phyloP scores from a whole-genome alignment of 139 green algal species.

The Diplosphaera chodatii region DNA sequence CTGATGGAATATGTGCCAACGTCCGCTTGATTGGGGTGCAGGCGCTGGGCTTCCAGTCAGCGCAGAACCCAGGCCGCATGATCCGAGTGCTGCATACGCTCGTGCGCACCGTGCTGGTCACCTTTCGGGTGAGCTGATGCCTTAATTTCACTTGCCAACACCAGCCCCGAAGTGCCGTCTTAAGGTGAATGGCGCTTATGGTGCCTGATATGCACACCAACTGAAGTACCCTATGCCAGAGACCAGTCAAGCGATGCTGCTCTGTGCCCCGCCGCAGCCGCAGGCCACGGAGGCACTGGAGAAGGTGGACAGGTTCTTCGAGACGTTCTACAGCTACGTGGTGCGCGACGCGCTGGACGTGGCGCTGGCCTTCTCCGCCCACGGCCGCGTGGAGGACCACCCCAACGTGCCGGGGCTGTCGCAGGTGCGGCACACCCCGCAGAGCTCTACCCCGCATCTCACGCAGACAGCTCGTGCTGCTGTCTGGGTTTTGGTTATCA shows the following conservation, averaged over 20 bases:
- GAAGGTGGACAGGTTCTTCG: slow-evolving; percentile 18
- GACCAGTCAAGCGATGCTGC: not conserved
- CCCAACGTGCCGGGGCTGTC: not conserved
- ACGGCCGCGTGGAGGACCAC: slow-evolving; percentile 14
- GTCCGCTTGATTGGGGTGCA: slow-evolving; percentile 12
- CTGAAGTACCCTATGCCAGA: too few species aligned
- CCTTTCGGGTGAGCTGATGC: slow-evolving; percentile 33
- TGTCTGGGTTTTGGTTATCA: too few species aligned
- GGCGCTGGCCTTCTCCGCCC: slow-evolving; percentile 40
- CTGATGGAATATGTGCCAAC: too few species aligned
- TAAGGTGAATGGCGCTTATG: too few species aligned
- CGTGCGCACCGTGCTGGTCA: slow-evolving; percentile 31
- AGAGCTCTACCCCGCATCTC: too few species aligned
- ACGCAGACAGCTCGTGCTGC: too few species aligned
- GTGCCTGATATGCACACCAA: too few species aligned
- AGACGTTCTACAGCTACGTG: slow-evolving; percentile 40
- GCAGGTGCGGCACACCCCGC: not conserved
- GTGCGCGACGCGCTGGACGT: slow-evolving; percentile 49
- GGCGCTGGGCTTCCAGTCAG: slow-evolving; percentile 1
- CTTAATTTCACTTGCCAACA: too few species aligned
- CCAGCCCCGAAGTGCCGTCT: too few species aligned
- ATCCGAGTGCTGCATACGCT: slow-evolving; percentile 56
- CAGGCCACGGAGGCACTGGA: not conserved
- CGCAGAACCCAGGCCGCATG: slow-evolving; percentile 42
- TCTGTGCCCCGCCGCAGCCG: not conserved